Conservation (phyloP, 192 early-diverging fungal species). For the Linnemannia hyalina region DNA sequence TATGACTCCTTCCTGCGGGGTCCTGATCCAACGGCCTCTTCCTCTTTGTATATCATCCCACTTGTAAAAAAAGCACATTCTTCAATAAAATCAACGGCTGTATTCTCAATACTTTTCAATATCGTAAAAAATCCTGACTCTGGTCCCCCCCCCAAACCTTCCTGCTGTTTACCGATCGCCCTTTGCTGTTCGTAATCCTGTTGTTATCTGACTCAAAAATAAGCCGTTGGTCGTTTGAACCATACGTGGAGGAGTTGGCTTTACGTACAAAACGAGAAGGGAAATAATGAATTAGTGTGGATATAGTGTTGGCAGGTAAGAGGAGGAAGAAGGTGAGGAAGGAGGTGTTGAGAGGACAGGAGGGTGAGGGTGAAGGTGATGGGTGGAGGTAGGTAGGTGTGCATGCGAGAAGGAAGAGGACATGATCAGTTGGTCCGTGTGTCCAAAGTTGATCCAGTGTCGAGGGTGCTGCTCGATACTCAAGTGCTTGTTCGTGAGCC, state of each 20-base stretch:
- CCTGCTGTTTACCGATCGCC: too few species aligned
- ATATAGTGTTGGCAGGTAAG: not conserved
- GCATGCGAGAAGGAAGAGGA: not conserved
- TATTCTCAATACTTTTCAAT: not conserved
- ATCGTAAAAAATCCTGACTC: slow-evolving; percentile 22
- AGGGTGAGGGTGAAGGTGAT: not conserved
- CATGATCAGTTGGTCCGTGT: not conserved
- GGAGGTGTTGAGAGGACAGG: not conserved
- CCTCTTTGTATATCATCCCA: not conserved
- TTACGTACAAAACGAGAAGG: slow-evolving; percentile 1
- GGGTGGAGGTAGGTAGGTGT: not conserved
- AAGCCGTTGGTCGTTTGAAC: not conserved
- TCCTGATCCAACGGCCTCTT: not conserved
- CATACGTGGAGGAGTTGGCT: not conserved
- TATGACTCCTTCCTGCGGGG: not conserved
- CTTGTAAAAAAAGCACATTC: not conserved
- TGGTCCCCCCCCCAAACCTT: not conserved
- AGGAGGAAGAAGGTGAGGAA: not conserved
- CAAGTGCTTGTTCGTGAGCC: not conserved
- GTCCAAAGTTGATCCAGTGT: not conserved
- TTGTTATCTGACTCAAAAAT: slow-evolving; percentile 16
- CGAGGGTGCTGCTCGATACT: not conserved
- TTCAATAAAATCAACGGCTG: too few species aligned
- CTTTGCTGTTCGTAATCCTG: not conserved
- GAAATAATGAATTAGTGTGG: slow-evolving; percentile 15